Conservation (phyloP, 2,329 filamentous ascomycete species). For the Rachicladosporium sp. region DNA sequence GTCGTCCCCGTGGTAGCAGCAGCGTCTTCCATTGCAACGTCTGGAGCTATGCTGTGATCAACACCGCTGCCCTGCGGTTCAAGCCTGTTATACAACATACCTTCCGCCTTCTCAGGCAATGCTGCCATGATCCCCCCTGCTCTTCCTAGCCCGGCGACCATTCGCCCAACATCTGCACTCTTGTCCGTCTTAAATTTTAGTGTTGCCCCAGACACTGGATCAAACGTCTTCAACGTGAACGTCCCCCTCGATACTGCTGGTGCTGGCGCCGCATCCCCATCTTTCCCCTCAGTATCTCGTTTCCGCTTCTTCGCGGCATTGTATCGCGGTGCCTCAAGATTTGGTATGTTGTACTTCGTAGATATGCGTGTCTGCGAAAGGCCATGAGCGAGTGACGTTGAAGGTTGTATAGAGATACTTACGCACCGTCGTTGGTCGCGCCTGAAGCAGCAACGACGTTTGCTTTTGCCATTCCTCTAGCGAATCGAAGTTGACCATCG, state of each 20-base stretch:
- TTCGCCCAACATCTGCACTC: constrained; percentile 72
- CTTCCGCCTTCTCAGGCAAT: constrained; percentile 31
- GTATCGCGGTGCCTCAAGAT: constrained; percentile 20
- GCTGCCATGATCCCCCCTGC: constrained; percentile 54
- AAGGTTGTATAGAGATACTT: constrained; percentile 4
- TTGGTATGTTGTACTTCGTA: constrained; percentile 69
- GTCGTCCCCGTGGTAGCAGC: constrained; percentile 1
- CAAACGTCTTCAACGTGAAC: constrained; percentile 80
- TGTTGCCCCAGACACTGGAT: constrained; percentile 66
- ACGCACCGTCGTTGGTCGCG: constrained; percentile 70
- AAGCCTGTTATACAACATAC: constrained; percentile 8
- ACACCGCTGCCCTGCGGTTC: no score
- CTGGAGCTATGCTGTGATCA: constrained; percentile 8
- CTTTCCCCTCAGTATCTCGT: constrained; percentile 13
- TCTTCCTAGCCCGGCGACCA: constrained; percentile 65
- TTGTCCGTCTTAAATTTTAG: constrained; percentile 90
- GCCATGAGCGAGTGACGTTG: constrained; percentile 10
- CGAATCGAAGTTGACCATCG: constrained; percentile 69
- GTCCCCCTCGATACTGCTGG: constrained; percentile 49
- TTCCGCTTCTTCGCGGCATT: constrained; percentile 16
- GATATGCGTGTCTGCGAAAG: constrained; percentile 67
- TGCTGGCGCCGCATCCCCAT: constrained; percentile 19
- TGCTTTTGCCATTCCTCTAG: constrained; percentile 87
- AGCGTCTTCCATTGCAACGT: constrained; percentile 22
- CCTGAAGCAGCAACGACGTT: constrained; percentile 72